A percentile compares a stretch with the other conserved stretches of the same genome.
Conservation (phyloP, 495 filamentous ascomycete species). For the Podospora fimiseda region DNA sequence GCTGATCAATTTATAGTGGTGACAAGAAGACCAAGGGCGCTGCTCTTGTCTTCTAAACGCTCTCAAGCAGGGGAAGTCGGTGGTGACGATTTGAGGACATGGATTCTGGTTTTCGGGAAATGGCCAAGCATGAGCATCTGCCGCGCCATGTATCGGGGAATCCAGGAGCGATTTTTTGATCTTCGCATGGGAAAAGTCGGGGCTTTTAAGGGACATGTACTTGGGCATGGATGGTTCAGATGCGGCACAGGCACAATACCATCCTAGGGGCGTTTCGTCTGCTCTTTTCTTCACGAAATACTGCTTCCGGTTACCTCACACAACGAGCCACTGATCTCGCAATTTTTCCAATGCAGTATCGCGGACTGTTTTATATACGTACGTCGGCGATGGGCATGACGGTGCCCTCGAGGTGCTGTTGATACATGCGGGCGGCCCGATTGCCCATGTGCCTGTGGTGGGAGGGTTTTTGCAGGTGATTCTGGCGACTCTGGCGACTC, state of each 20-base stretch:
- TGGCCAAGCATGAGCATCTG: constrained; percentile 23
- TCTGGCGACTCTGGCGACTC: too few species aligned
- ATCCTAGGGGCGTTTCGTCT: constrained; percentile 35
- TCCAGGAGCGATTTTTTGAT: constrained; percentile 25
- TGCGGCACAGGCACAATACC: constrained; percentile 32
- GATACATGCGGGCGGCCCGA: too few species aligned
- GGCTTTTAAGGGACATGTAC: constrained; percentile 30
- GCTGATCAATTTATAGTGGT: constrained; percentile 58
- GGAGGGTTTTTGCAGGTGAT: background rate
- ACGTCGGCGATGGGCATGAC: background rate
- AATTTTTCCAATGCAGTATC: background rate
- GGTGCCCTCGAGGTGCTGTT: too few species aligned
- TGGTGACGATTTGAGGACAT: constrained; percentile 20
- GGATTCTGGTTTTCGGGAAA: constrained; percentile 26
- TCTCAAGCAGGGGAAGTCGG: constrained; percentile 15
- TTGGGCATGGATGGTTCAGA: constrained; percentile 32
- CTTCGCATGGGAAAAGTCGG: constrained; percentile 24
- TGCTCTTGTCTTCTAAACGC: constrained; percentile 89
- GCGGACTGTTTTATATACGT: background rate
- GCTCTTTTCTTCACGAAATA: constrained; percentile 28
- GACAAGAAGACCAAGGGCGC: constrained; percentile 99
- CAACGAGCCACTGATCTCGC: background rate
- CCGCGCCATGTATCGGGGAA: constrained; percentile 23
- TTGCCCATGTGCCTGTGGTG: background rate
- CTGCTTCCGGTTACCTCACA: constrained; percentile 19